Evolutionary conservation across 495 filamentous ascomycete species (phyloP).

Genomic region (Hypoxylon rickii): DNA sequence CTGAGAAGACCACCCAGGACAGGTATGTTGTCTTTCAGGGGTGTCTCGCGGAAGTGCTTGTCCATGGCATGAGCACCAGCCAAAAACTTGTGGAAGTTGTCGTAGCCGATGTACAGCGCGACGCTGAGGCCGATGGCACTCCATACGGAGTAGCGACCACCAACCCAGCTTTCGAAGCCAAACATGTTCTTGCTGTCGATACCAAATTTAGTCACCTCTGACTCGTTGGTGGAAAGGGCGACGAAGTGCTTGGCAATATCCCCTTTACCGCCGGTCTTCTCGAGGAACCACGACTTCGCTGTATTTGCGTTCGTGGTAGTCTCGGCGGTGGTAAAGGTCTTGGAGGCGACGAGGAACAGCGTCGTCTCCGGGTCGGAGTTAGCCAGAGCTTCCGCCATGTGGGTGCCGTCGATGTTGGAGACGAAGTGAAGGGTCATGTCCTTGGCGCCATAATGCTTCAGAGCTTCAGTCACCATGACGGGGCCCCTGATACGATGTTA

Average conservation of each 20-base stretch:
- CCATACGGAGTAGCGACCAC: slow-evolving; percentile 97
- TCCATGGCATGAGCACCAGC: slow-evolving; percentile 97
- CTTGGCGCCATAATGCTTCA: slow-evolving; percentile 89
- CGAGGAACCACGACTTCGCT: slow-evolving; percentile 94
- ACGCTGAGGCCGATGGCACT: slow-evolving; percentile 96
- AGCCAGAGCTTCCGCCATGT: slow-evolving; percentile 91
- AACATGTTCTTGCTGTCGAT: slow-evolving; percentile 99
- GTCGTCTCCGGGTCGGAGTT: slow-evolving; percentile 93
- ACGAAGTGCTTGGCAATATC: slow-evolving; percentile 99
- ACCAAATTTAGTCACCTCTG: slow-evolving; percentile 95
- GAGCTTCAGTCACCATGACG: slow-evolving; percentile 96
- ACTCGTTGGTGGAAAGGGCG: slow-evolving; percentile 93
- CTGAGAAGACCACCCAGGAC: slow-evolving; percentile 88
- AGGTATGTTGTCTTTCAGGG: slow-evolving; percentile 93
- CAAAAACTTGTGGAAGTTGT: slow-evolving; percentile 97
- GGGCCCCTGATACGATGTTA: slow-evolving; percentile 70
- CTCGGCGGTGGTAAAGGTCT: slow-evolving; percentile 99
- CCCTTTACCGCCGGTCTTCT: slow-evolving; percentile 71
- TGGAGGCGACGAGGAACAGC: slow-evolving; percentile 95
- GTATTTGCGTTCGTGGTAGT: slow-evolving; percentile 95
- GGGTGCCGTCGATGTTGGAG: slow-evolving; percentile 98
- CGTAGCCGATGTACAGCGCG: slow-evolving; percentile 90
- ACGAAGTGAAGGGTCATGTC: slow-evolving; percentile 93
- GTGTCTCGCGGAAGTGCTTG: slow-evolving; percentile 91
- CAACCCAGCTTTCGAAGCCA: slow-evolving; percentile 96